These are phyloP conservation scores for Panaeolus papilionaceus DNA, from an alignment of 768 basidiomycete genomes.

Conservation along the genomic window DNA sequence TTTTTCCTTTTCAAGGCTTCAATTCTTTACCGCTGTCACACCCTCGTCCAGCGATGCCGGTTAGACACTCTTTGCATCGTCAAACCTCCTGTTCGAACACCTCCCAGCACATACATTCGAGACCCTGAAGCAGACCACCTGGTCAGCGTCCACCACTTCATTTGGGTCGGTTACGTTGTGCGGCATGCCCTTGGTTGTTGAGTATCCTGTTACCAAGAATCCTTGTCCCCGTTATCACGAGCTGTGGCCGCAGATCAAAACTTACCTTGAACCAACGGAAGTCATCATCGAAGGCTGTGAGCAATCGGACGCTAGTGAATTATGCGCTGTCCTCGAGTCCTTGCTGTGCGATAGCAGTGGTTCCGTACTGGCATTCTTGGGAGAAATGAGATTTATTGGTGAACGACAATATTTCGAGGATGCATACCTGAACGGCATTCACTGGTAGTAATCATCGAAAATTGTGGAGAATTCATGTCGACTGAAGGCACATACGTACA, in stretches of 20 bases:
- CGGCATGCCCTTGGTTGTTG: not conserved
- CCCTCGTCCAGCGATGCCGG: not conserved
- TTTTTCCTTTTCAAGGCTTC: not conserved
- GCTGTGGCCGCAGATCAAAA: not conserved
- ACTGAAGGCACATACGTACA: not conserved
- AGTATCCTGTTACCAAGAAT: not conserved
- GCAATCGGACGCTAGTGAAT: not conserved
- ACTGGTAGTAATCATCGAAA: not conserved
- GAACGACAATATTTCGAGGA: not conserved
- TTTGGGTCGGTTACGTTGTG: not conserved
- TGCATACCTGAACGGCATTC: not conserved
- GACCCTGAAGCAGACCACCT: not conserved
- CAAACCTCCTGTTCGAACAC: not conserved
- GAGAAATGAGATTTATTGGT: not conserved
- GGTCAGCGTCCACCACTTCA: not conserved
- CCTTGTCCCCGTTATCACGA: not conserved
- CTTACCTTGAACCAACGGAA: not conserved
- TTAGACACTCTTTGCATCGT: not conserved
- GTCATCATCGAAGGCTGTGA: not conserved
- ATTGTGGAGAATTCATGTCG: not conserved
- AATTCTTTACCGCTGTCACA: not conserved
- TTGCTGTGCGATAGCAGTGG: not conserved
- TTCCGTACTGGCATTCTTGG: constrained; percentile 3
- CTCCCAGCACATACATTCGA: not conserved
- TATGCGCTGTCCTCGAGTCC: not conserved